Evolutionary conservation across 1,284 basidiomycete genomes (phyloP), one percentile per base, ranked within the genome.

Genomic region (Naganishia albida): DNA sequence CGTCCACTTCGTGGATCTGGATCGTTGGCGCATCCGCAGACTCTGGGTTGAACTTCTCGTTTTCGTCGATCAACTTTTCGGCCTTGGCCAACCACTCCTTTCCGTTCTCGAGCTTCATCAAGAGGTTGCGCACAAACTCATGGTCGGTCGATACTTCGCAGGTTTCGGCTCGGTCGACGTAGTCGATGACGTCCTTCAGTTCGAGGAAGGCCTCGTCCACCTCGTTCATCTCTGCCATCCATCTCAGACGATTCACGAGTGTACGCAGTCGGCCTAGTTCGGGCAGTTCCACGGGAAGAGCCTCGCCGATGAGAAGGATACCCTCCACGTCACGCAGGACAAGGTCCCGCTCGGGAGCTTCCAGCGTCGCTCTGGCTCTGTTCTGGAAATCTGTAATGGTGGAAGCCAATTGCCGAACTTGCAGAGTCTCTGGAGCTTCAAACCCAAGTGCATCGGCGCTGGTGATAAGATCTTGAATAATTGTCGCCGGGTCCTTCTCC

Each of bases 351-450:
- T 76, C 74, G 0, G 72, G 65, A 13, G 67, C 67, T 6, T 68
- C 40, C n/a, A 77, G 65, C 10, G 77, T 71, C 12, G 67, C 62
- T 16, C 56, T 51, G 2, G 75, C 78, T 42, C 78, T 70, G 3
- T 68, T 62, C 34, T 70, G 69, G 71, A 80, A 80, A 12, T 69
- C 66, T 12, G 71, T 62, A 53, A 77, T 75, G 1, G 71, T 68
- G 0, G 68, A 55, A 18, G 76, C 44, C 8, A 75, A 68, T 50
- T 76, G 74, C 50, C 73, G 69, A 23, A 80, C 63, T 62, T 76
- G 75, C 1, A 62, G 51, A 6, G 78, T 72, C 59, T 80, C 79
- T 3, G 75, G 76, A 3, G 78, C 67, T 42, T 80, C 79, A 50
- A 80, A 80, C 1, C 74, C 74, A 1, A 80, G 66, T 38, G 67